Evolutionary conservation across 2,329 filamentous ascomycete genomes (phyloP), one percentile per base, ranked within the genome.

Genomic region (Neonectria neomacrospora): DNA sequence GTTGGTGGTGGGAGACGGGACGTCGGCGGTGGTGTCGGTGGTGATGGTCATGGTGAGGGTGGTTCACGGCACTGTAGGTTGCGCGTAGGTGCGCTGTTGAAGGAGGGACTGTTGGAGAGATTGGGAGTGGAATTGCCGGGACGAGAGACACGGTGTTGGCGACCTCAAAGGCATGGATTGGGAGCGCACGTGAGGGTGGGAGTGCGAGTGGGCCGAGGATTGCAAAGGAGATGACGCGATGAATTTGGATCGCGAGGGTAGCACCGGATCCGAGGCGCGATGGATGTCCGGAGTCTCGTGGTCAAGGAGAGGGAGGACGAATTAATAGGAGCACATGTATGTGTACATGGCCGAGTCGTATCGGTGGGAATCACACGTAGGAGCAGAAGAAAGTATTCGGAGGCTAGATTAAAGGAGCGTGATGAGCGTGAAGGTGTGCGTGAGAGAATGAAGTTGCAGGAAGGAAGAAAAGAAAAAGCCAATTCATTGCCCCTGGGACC

Each of bases 21-120:
- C 62, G 45, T 64, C 63, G 50, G 61, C 64, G 45, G 65, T 53
- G 26, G 62, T 53, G 44, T 68, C 69, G 61, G 68, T 52, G 9
- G 70, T 60, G 63, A 61, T 66, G 54, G 60, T 67, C 70, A 72
- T 72, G 63, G 48, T 64, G 62, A 61, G 39, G 51, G 63, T 58
- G 42, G 57, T 10, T 39, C 28, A 10, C 11, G 14, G 23, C 14
- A 50, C 22, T n/a, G 5, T 8, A 23, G n/a, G n/a, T n/a, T n/a
- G n/a, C n/a, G n/a, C n/a, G n/a, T n/a, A n/a, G 20, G n/a, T 7
- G 37, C 37, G 37, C n/a, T 20, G 37, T 10, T 41, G 37, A n/a
- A 18, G 37, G n/a, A 10, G n/a, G 37, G 37, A 58, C 37, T 26
- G 45, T 6, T 18, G 45, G 26, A 53, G 23, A 32, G n/a, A n/a